Conservation (phyloP, 2,329 filamentous ascomycete species). For the Mariannaea elegans region DNA sequence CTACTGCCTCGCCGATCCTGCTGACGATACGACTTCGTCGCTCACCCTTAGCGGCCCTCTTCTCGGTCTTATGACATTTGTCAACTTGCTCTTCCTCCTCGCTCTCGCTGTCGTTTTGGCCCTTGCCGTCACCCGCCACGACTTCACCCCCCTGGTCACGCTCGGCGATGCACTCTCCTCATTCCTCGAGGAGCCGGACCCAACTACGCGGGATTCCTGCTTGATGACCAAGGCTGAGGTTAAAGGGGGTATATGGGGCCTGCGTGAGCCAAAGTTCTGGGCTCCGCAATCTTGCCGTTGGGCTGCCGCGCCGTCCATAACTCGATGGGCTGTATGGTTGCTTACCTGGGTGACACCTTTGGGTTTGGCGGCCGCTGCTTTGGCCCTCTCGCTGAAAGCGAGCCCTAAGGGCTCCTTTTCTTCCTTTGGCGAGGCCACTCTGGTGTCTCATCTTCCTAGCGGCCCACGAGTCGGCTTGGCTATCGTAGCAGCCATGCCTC, state of each 20-base stretch:
- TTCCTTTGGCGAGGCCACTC: conserved; percentile 49
- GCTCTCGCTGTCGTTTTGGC: conserved; percentile 53
- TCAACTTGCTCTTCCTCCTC: conserved; percentile 53
- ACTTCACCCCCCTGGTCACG: conserved; percentile 56
- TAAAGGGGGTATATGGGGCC: conserved; percentile 53
- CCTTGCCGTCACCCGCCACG: conserved; percentile 44
- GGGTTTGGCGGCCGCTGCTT: conserved; percentile 49
- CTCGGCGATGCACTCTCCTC: conserved; percentile 61
- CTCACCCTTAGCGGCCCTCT: conserved; percentile 55
- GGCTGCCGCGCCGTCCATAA: conserved; percentile 53
- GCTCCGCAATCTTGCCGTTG: conserved; percentile 52
- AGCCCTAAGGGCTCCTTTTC: conserved; percentile 43
- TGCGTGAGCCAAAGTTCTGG: conserved; percentile 55
- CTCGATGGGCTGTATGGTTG: conserved; percentile 53
- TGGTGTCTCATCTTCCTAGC: conserved; percentile 46
- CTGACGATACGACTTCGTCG: conserved; percentile 21
- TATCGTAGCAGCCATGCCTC: conserved; percentile 57
- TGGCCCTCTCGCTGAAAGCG: conserved; percentile 49
- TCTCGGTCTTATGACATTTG: conserved; percentile 46
- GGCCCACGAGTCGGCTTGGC: conserved; percentile 41
- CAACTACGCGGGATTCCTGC: conserved; percentile 53
- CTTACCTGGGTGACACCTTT: conserved; percentile 50
- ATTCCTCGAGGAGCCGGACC: conserved; percentile 57
- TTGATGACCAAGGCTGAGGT: conserved; percentile 59
- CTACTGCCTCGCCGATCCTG: conserved; percentile 26